Evolutionary conservation across 768 basidiomycete species (phyloP), one percentile per base, ranked within the genome.

Genomic region (Boletus pseudopeckii): DNA sequence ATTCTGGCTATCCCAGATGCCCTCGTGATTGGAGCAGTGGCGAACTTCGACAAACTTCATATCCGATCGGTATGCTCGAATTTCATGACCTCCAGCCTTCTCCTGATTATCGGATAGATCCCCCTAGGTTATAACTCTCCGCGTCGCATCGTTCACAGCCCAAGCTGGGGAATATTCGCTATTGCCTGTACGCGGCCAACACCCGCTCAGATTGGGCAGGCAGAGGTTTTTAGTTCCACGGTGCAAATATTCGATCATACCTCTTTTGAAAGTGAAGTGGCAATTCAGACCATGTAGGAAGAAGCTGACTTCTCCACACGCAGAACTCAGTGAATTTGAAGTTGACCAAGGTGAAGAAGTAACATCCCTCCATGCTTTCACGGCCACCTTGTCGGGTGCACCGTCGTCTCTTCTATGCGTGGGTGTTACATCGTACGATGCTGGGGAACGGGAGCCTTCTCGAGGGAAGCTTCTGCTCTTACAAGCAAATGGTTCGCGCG

Each of bases 31-130:
- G 92, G 92, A 8, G 73, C 73, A 6, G 78, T 92, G 13, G 72
- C 75, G 32, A 80, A 86, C 54, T 73, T 92, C 11, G 82, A 89
- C 57, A 90, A 89, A 67, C 77, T 93, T 67, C 88, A 95, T 61
- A 83, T 95, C 43, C 83, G 85, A 52, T 81, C 90, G 34, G 91
- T 91, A 66, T 57, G 80, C 56, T 32, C 13, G 13, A 26, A 5
- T 34, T 36, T 38, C 24, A 28, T 32, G 38, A 43, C 28, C 7
- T 13, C 47, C 4, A 26, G 20, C 42, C 11, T 37, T 43, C 18
- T 45, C 51, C 47, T 46, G 41, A 54, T 34, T 20, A 24, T 30
- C 32, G 15, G 43, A 38, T 60, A 92, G 91, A 73, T 91, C 28
- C 76, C 82, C 24, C 72, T 94, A 10, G 92, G 90, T 3, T 72